phyloP scores from a whole-genome alignment of 176 grass and related monocot genomes.

The Sorghum bicolor region DNA sequence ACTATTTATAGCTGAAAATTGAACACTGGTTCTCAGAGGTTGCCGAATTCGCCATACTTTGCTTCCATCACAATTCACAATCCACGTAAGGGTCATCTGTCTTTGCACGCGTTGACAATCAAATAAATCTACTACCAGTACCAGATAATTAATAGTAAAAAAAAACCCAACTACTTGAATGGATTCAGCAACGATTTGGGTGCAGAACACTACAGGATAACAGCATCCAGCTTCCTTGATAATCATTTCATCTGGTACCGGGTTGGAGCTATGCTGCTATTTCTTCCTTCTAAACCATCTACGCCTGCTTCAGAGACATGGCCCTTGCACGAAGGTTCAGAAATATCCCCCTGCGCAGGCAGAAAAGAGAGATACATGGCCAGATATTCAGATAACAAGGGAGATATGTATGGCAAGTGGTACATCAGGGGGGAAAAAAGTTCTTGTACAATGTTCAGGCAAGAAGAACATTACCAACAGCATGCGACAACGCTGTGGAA shows the following conservation, averaged over 20 bases:
- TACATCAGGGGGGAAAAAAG: not conserved
- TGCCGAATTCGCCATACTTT: not conserved
- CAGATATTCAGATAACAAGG: not conserved
- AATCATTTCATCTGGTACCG: not conserved
- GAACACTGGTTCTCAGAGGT: not conserved
- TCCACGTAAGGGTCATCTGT: not conserved
- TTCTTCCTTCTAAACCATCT: constrained; percentile 2
- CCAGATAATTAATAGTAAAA: not conserved
- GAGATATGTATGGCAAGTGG: not conserved
- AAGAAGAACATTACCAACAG: constrained; percentile 61
- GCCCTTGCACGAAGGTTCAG: constrained; percentile 84
- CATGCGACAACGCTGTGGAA: constrained; percentile 83
- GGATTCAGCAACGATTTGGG: not conserved
- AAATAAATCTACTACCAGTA: not conserved
- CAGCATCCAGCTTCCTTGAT: constrained; percentile 11
- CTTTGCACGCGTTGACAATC: not conserved
- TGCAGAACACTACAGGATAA: not conserved
- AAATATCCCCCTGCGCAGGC: constrained; percentile 76
- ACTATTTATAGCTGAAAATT: not conserved
- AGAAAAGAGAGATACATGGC: not conserved
- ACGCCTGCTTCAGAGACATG: constrained; percentile 56
- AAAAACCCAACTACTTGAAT: not conserved
- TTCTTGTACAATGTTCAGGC: not conserved
- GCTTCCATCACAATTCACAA: not conserved
- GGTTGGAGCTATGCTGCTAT: not conserved